These are phyloP conservation scores for Exsudoporus frostii DNA, from an alignment of 768 basidiomycete genomes.

Conservation along the genomic window DNA sequence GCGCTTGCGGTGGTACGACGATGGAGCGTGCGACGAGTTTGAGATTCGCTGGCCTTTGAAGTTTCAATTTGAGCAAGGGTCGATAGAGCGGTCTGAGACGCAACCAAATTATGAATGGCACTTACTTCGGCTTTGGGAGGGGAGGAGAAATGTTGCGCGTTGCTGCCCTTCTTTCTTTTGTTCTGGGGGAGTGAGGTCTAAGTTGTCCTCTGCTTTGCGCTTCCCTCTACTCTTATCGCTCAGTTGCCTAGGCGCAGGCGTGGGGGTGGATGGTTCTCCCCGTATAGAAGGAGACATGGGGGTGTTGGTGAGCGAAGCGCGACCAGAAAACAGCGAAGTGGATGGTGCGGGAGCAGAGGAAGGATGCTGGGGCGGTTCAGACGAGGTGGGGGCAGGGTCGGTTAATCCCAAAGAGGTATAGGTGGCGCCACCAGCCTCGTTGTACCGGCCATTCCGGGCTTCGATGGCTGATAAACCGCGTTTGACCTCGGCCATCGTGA, in stretches of 20 bases:
- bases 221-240: slow-evolving; percentile 52
- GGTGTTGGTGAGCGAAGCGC: slow-evolving; percentile 2
- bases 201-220: slow-evolving; percentile 70
- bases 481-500: slow-evolving; percentile 21
- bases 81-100: slow-evolving; percentile 20
- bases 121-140: slow-evolving; percentile 56
- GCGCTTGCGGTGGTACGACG: slow-evolving; percentile 71
- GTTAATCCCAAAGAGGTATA: slow-evolving; percentile 14
- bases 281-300: slow-evolving; percentile 15
- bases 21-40: slow-evolving; percentile 58
- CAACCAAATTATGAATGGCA: slow-evolving; percentile 12
- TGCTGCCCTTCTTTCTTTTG: slow-evolving; percentile 46
- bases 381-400: slow-evolving; percentile 15
- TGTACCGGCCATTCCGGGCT: slow-evolving; percentile 11
- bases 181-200: slow-evolving; percentile 68
- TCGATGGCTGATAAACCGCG: slow-evolving; percentile 27
- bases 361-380: slow-evolving; percentile 9
- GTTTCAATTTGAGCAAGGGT: slow-evolving; percentile 24
- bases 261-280: slow-evolving; percentile 32
- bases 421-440: slow-evolving; percentile 16
- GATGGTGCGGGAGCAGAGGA: slow-evolving; percentile 21
- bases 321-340: slow-evolving; percentile 14
- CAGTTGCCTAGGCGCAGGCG: slow-evolving; percentile 30
- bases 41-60: slow-evolving; percentile 52
- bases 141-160: slow-evolving; percentile 60